Evolutionary conservation across 805 yeast genomes (phyloP).

Genomic region (Nakazawaea ernobii): DNA sequence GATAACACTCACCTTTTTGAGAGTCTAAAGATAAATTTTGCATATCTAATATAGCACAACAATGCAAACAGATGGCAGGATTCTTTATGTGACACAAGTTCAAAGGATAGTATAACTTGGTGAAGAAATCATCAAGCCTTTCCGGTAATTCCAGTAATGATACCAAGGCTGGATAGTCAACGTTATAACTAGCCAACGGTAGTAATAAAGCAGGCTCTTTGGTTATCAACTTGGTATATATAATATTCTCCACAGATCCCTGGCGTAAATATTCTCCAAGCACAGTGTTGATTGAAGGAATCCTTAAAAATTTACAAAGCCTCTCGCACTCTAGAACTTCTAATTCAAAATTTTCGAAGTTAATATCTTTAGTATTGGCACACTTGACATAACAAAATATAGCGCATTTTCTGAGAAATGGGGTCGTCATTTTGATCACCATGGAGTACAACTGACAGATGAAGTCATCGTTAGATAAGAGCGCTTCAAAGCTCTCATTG

Average conservation of each 20-base stretch:
- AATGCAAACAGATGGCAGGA: slow-evolving; percentile 82
- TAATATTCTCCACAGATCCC: not conserved
- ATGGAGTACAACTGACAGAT: slow-evolving; percentile 44
- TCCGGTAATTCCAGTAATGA: slow-evolving; percentile 59
- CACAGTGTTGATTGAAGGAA: slow-evolving; percentile 32
- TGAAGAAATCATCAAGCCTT: slow-evolving; percentile 63
- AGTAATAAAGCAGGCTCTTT: not conserved
- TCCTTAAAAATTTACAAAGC: slow-evolving; percentile 42
- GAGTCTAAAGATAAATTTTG: slow-evolving; percentile 56
- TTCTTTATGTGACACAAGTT: slow-evolving; percentile 44
- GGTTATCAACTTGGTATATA: not conserved
- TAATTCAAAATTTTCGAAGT: slow-evolving; percentile 19
- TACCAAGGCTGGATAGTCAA: slow-evolving; percentile 65
- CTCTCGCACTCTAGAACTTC: slow-evolving; percentile 46
- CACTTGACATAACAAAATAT: slow-evolving; percentile 50
- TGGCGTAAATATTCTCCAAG: slow-evolving; percentile 16
- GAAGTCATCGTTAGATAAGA: slow-evolving; percentile 16
- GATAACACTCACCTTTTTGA: slow-evolving; percentile 70
- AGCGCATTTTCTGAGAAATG: slow-evolving; percentile 59
- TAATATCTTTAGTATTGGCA: slow-evolving; percentile 35
- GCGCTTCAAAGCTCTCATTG: not conserved
- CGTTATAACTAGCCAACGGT: slow-evolving; percentile 4
- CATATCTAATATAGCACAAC: slow-evolving; percentile 64
- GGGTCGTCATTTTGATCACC: slow-evolving; percentile 51
- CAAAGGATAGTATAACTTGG: slow-evolving; percentile 45